These are phyloP conservation scores for Eutrema yunnanense DNA, from an alignment of 345 rosid genomes.

Conservation along the genomic window DNA sequence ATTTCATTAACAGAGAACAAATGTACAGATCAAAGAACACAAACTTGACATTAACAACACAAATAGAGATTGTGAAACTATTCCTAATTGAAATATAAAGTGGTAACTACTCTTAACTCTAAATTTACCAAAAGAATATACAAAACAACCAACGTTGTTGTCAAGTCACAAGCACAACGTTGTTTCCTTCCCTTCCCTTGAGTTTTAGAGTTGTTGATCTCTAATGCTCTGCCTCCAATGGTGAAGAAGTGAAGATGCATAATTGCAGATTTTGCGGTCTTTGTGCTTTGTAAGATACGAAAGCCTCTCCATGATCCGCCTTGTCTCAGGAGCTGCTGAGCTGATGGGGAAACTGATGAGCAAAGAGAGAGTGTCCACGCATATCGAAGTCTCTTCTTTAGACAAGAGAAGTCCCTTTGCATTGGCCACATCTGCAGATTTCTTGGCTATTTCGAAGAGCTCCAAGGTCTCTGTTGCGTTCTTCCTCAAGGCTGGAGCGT, in stretches of 20 bases:
- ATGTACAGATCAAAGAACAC: neutral
- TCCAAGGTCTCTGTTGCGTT: slow-evolving; percentile 1
- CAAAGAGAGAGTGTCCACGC: neutral
- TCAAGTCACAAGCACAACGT: no score
- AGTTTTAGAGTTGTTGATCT: neutral
- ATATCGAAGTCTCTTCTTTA: neutral
- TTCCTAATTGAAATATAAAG: neutral
- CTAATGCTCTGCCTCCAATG: slow-evolving; percentile 5
- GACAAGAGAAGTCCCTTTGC: neutral
- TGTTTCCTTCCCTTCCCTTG: neutral
- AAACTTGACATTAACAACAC: neutral
- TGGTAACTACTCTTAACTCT: neutral
- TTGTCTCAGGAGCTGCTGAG: neutral
- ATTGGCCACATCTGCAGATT: slow-evolving; percentile 2
- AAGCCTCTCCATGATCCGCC: neutral
- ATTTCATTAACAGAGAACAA: neutral
- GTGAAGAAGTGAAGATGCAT: neutral
- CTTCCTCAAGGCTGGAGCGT: neutral
- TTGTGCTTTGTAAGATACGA: neutral
- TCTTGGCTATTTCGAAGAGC: neutral
- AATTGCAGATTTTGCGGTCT: neutral
- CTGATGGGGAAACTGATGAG: neutral
- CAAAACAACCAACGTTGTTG: neutral
- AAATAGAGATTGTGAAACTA: neutral
- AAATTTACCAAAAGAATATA: neutral